Conservation (phyloP, 2,329 filamentous ascomycete species). For the Alternaria panax region DNA sequence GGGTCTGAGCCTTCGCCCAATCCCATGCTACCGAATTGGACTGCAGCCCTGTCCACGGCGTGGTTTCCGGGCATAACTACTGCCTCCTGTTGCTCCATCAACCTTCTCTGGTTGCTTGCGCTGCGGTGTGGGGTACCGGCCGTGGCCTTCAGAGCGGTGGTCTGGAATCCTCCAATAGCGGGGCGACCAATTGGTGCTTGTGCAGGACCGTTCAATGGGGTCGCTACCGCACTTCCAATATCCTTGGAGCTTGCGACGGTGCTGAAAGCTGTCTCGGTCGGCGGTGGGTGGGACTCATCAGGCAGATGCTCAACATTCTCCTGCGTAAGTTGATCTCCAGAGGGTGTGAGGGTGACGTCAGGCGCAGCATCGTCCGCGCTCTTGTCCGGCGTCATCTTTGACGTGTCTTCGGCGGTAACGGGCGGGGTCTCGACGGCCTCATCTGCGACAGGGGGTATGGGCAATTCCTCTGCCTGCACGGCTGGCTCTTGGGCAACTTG, state of each 20-base stretch:
- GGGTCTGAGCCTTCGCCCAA: constrained; percentile 73
- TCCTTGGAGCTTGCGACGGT: constrained; percentile 88
- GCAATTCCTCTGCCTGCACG: constrained; percentile 52
- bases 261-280: constrained; percentile 85
- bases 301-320: constrained; percentile 91
- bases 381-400: constrained; percentile 45
- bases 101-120: constrained; percentile 82
- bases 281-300: constrained; percentile 77
- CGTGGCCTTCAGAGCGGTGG: constrained; percentile 83
- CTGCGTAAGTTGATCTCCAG: constrained; percentile 85
- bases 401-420: constrained; percentile 34
- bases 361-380: constrained; percentile 60
- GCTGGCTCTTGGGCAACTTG: constrained; percentile 50
- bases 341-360: constrained; percentile 64
- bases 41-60: constrained; percentile 88
- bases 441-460: constrained; percentile 47
- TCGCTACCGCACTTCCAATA: constrained; percentile 63
- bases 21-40: constrained; percentile 96
- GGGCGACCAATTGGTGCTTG: constrained; percentile 68
- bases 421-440: constrained; percentile 47
- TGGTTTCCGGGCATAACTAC: constrained; percentile 98
- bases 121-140: constrained; percentile 66
- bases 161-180: constrained; percentile 75
- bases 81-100: constrained; percentile 94
- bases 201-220: constrained; percentile 63